Evolutionary conservation across 345 rosid genomes (phyloP).

Genomic region (Citrus inodora): DNA sequence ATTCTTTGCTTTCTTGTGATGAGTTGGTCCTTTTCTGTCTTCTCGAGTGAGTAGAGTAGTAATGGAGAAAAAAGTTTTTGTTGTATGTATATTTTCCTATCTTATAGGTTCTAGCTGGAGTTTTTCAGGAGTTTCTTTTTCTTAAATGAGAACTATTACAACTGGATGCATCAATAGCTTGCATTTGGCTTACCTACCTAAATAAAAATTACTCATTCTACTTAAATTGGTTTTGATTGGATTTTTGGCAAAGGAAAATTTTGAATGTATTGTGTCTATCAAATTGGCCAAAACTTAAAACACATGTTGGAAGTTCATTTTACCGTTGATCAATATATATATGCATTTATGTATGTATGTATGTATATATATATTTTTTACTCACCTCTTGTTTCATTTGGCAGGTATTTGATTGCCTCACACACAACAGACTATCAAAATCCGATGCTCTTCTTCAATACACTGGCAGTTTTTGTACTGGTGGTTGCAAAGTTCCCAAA

Average conservation of each 20-base stretch:
- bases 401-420: constrained; percentile 77
- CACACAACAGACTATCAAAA: constrained; percentile 78
- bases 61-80: not conserved
- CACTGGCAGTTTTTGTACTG: constrained; percentile 60
- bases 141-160: not conserved
- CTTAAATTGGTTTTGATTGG: not conserved
- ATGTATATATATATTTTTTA: not conserved
- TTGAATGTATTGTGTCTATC: not conserved
- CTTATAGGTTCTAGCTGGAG: not conserved
- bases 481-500: constrained; percentile 81
- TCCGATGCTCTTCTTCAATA: constrained; percentile 75
- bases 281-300: not conserved
- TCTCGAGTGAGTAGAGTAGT: not conserved
- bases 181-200: not conserved
- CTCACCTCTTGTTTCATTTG: not conserved
- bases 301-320: not conserved
- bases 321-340: not conserved
- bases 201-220: not conserved
- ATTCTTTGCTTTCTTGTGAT: constrained; percentile 15
- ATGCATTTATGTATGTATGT: not conserved
- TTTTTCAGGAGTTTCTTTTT: not conserved
- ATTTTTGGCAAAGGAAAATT: not conserved
- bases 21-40: constrained; percentile 11
- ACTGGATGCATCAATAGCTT: not conserved
- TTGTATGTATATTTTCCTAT: not conserved